phyloP scores from a whole-genome alignment of 2,329 filamentous ascomycete genomes.

The Hymenoscyphus occultus region DNA sequence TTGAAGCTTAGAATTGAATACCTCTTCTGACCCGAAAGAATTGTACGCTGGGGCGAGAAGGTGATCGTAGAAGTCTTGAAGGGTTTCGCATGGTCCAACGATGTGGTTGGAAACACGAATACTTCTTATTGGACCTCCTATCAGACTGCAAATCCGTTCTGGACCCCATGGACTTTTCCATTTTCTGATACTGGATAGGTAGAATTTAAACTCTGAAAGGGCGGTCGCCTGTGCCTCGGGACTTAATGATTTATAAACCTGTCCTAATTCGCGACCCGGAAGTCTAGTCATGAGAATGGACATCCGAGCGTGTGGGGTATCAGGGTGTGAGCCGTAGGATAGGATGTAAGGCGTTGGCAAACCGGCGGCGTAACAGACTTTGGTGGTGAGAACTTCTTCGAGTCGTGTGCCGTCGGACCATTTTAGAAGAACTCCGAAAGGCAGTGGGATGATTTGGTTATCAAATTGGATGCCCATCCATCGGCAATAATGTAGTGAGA shows the following conservation, averaged over 20 bases:
- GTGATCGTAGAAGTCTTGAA: conserved; percentile 24
- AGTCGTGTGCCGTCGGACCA: conserved; percentile 39
- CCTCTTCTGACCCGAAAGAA: conserved; percentile 18
- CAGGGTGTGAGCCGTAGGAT: conserved; percentile 37
- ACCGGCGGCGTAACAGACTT: conserved; percentile 37
- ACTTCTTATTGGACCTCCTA: conserved; percentile 24
- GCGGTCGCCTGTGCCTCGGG: conserved; percentile 35
- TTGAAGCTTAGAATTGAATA: conserved; percentile 13
- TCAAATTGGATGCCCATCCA: conserved; percentile 32
- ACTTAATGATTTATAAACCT: conserved; percentile 32
- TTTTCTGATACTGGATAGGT: conserved; percentile 37
- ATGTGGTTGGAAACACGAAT: conserved; percentile 23
- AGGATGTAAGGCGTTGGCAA: conserved; percentile 39
- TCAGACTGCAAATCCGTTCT: conserved; percentile 22
- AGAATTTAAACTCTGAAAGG: conserved; percentile 38
- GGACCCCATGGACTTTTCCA: conserved; percentile 35
- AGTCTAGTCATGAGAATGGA: conserved; percentile 44
- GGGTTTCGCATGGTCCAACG: conserved; percentile 23
- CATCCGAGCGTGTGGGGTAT: conserved; percentile 31
- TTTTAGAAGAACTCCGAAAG: conserved; percentile 41
- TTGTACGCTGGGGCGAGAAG: conserved; percentile 19
- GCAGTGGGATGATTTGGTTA: conserved; percentile 37
- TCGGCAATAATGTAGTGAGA: conserved; percentile 36
- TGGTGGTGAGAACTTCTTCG: conserved; percentile 39
- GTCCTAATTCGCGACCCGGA: conserved; percentile 37